Conservation (phyloP, 768 basidiomycete genomes). For the Macrolepiota albuminosa region DNA sequence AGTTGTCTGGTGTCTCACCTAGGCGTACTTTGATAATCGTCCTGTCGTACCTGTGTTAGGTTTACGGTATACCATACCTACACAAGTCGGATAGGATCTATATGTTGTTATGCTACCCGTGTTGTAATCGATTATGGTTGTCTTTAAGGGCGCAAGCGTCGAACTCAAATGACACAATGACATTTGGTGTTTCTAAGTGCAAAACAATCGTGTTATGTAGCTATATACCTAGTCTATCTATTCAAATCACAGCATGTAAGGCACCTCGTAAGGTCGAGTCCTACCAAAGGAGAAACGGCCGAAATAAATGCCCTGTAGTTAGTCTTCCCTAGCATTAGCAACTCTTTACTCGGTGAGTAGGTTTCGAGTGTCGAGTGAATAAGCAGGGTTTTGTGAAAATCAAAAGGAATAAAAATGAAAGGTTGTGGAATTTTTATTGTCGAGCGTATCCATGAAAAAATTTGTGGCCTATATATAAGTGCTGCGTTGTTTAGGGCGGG, state of each 20-base stretch:
- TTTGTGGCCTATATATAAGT: neutral
- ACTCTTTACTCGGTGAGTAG: constrained; percentile 40
- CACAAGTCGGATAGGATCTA: neutral
- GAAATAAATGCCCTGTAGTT: constrained; percentile 50
- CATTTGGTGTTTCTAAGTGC: no score
- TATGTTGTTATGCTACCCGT: neutral
- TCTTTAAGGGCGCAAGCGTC: neutral
- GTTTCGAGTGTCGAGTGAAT: constrained; percentile 45
- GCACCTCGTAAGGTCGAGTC: constrained; percentile 61
- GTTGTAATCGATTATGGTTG: neutral
- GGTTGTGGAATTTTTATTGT: neutral
- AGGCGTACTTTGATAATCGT: no score
- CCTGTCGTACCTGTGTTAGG: neutral
- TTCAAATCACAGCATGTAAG: constrained; percentile 31
- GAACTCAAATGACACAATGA: no score
- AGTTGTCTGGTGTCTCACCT: neutral
- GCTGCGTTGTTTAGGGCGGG: neutral
- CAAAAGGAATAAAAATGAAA: no score
- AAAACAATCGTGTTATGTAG: no score
- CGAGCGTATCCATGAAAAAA: neutral
- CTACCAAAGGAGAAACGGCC: constrained; percentile 36
- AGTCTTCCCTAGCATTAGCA: constrained; percentile 49
- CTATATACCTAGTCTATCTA: no score
- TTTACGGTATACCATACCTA: constrained; percentile 1
- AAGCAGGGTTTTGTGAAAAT: constrained; percentile 20